Conservation (phyloP, 345 rosid genomes). For the Euphorbia peplus region DNA sequence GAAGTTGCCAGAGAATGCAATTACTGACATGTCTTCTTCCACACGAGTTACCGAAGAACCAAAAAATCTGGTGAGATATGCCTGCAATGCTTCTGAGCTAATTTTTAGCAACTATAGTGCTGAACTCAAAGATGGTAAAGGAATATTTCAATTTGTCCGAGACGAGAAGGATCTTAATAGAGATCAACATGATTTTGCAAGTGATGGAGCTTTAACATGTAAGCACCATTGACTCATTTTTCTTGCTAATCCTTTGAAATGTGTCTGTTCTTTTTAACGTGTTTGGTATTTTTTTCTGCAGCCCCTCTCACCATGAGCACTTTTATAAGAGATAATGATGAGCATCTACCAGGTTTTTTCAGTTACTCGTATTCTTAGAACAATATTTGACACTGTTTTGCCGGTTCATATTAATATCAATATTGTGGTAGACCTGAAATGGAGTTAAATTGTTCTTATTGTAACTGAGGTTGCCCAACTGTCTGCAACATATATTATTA, state of each 20-base stretch:
- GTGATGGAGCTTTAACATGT: not conserved
- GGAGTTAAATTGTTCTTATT: not conserved
- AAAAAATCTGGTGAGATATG: not conserved
- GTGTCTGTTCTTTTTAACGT: not conserved
- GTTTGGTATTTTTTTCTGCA: no score
- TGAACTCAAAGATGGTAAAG: no score
- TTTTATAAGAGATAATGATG: not conserved
- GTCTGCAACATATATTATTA: no score
- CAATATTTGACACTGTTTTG: not conserved
- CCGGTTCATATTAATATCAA: no score
- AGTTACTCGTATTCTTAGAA: no score
- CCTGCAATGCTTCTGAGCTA: no score
- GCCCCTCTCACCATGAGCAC: not conserved
- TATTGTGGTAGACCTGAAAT: conserved; percentile 8
- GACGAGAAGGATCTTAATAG: conserved; percentile 10
- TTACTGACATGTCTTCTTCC: not conserved
- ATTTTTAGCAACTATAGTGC: no score
- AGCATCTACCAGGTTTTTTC: not conserved
- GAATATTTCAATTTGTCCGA: no score
- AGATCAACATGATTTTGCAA: not conserved
- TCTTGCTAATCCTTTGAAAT: not conserved
- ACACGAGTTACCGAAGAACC: conserved; percentile 5
- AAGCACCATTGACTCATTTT: not conserved
- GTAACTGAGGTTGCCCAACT: conserved; percentile 14
- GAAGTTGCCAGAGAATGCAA: not conserved